Evolutionary conservation across 176 grass and related monocot genomes (phyloP), one percentile per base, ranked within the genome.

Genomic region (Guadua angustifolia): DNA sequence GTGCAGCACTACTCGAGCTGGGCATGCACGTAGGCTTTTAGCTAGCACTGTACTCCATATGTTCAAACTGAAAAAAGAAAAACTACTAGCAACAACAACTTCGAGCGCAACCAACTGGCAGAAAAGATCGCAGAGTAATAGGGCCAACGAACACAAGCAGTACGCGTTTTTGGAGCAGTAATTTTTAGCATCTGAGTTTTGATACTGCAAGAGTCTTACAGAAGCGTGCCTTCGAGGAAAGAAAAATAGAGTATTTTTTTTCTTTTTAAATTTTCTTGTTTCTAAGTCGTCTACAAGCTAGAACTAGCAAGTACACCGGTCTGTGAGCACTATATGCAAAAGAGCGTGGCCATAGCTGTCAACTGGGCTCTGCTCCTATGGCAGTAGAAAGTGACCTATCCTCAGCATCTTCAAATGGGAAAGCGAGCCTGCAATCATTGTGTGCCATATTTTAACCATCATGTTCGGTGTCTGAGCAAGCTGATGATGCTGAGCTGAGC

Each of bases 331-430:
- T 84, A 90, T 80, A 70, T 87, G 84, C 75, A 87, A 87, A 84
- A 64, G 75, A 87, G 74, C 45, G 61, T 87, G 74, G 79, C 67
- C 74, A 77, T 87, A 86, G 84, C 89, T 84, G 81, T 69, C 89
- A 36, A 80, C 79, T 87, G 85, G 44, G 89, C 84, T 90, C 89
- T 90, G 85, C 80, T 83, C 42, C 79, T 64, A 79, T 70, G 68
- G 79, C 84, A 87, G 89, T 87, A 87, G 89, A 90, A 84, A 90
- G 80, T 80, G 89, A 90, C 85, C 84, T 84, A 90, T 90, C 84
- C 85, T 90, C 89, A 84, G 89, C 89, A 75, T 80, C 89, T 87
- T 87, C 84, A 87, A 87, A 90, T 87, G 89, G 84, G 89, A 80
- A 90, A 80, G 75, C 70, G 85, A 87, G 85, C 80, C 84, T 62